Percentiles rank a stretch among this genome's conserved stretches.
phyloP scores from a whole-genome alignment of 306 rosid species.

The Prunus padus region DNA sequence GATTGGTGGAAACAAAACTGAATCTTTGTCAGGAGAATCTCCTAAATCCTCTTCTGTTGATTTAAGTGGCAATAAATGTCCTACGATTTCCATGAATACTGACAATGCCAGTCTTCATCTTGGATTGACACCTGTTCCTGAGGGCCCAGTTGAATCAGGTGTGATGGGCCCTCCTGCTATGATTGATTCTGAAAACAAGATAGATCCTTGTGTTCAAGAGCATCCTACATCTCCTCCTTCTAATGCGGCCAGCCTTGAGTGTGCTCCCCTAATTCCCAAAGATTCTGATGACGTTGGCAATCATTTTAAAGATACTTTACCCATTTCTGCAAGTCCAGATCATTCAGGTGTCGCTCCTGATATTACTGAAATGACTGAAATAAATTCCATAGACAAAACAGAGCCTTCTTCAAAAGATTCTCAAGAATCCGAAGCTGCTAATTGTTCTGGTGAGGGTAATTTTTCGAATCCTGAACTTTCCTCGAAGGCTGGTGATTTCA shows the following conservation, averaged over 20 bases:
- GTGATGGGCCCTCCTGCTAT: constrained; percentile 7
- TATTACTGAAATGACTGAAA: constrained; percentile 4
- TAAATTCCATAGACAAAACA: constrained; percentile 3
- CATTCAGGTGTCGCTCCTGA: constrained; percentile 1
- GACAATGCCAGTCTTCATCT: constrained; percentile 26
- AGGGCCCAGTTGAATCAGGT: neutral
- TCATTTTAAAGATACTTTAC: constrained; percentile 6
- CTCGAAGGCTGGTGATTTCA: constrained; percentile 12
- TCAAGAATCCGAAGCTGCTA: constrained; percentile 22
- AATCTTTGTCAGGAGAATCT: constrained; percentile 32
- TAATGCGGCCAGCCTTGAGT: constrained; percentile 9
- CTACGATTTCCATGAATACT: constrained; percentile 22
- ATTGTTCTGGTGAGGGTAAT: constrained; percentile 21
- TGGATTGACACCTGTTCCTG: constrained; percentile 4
- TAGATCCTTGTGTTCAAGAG: constrained; percentile 14
- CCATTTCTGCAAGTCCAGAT: neutral
- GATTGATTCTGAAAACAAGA: constrained; percentile 8
- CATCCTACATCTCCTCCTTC: constrained; percentile 6
- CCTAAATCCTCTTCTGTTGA: constrained; percentile 34
- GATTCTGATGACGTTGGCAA: constrained; percentile 16
- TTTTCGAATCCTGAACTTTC: constrained; percentile 19
- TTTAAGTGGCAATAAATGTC: constrained; percentile 23
- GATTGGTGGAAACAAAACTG: constrained; percentile 31
- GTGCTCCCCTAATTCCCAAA: neutral
- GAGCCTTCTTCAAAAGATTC: constrained; percentile 17